Evolutionary conservation across 139 green algal genomes (phyloP), one percentile per base, ranked within the genome.

Genomic region (Gonium pectorale): DNA sequence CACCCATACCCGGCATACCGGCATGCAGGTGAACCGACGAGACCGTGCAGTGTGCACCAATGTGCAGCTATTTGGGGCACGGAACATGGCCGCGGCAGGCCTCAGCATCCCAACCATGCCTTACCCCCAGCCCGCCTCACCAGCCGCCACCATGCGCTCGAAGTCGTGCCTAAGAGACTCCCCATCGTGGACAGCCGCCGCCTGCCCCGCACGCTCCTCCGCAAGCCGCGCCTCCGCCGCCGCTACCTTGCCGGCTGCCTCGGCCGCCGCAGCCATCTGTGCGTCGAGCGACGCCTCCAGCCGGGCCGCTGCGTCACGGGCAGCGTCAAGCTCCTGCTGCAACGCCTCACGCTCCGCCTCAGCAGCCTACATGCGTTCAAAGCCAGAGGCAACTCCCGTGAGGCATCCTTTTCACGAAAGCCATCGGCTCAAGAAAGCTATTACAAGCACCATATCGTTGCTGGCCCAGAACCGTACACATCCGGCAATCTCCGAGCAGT

Each of bases 131-230:
- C 9, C 13, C 37, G 4, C 51, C 77, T 13, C 62, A 84, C 78
- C 78, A 29, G 79, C 90, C 22, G 75, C 80, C 51, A 93, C 80
- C 52, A 90, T 66, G 2, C 90, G 85, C 13, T 91, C 85, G 37
- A 93, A 79, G 74, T 93, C 90, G 0, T 56, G 67, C 3, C 67
- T 44, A 17, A 89, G 75, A 2, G 86, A 79, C 29, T 66, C 67
- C 17, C 90, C 86, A 40, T 90, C 84, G 19, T 22, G 67, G 24
- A 64, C 38, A 29, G 75, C n/a, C 35, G 86, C 86, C 22, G 74
- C 68, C 62, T 84, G 83, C 1, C 52, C 62, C 4, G 86, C 80
- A 0, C 86, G 67, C 84, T 90, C 89, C 29, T 73, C 69, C 54
- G 80, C 70, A n/a, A 90, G 66, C 79, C 81, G 35, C 9, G 88